phyloP scores from a whole-genome alignment of 805 yeast genomes.

The Candida yuanshanica region DNA sequence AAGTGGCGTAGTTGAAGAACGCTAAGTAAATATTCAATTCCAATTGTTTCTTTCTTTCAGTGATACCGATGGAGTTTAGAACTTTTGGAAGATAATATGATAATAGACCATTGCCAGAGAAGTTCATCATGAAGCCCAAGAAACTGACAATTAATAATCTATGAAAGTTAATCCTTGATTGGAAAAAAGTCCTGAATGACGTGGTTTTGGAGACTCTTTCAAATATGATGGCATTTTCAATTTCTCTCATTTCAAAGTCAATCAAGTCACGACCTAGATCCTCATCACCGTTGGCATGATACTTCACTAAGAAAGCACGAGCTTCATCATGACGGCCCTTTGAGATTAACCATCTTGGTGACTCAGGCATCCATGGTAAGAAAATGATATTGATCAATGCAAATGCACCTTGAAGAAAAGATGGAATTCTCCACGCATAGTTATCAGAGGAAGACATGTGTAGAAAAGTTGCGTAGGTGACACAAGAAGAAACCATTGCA shows the following conservation, averaged over 20 bases:
- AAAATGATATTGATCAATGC: conserved; percentile 36
- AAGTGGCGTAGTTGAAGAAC: conserved; percentile 38
- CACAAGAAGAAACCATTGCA: conserved; percentile 48
- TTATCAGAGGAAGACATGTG: conserved; percentile 14
- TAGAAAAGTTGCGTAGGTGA: conserved; percentile 40
- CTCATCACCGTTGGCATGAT: conserved; percentile 33
- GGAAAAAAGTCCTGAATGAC: conserved; percentile 35
- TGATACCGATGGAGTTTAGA: conserved; percentile 47
- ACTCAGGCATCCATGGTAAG: conserved; percentile 40
- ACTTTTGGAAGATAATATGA: conserved; percentile 47
- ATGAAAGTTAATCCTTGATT: conserved; percentile 34
- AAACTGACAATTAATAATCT: conserved; percentile 32
- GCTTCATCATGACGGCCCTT: conserved; percentile 41
- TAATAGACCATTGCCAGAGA: conserved; percentile 48
- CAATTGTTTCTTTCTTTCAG: conserved; percentile 38
- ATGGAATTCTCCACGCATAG: conserved; percentile 52
- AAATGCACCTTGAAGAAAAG: conserved; percentile 42
- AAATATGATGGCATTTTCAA: conserved; percentile 33
- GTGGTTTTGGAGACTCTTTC: conserved; percentile 31
- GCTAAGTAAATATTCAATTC: conserved; percentile 46
- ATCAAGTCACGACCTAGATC: conserved; percentile 22
- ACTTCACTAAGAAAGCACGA: conserved; percentile 31
- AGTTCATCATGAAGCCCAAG: conserved; percentile 35
- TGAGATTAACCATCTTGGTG: conserved; percentile 40
- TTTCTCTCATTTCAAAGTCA: conserved; percentile 36